phyloP scores from a whole-genome alignment of 2,329 filamentous ascomycete species.

The Dothideomycetes sp. region DNA sequence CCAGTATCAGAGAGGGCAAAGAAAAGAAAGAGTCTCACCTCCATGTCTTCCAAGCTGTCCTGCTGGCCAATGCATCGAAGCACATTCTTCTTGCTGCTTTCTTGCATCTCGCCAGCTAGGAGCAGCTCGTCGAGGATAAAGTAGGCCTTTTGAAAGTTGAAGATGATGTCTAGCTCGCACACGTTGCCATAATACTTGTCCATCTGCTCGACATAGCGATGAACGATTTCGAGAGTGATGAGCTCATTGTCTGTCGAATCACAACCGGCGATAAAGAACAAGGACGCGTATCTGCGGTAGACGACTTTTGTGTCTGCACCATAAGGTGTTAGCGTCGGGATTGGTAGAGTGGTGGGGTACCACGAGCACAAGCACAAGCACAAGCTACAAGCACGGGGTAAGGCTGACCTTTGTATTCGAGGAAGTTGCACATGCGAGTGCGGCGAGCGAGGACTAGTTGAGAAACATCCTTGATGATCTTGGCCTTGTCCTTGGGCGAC shows the following conservation, averaged over 20 bases:
- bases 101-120: slow-evolving; percentile 91
- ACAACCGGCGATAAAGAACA: slow-evolving; percentile 98
- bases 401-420: slow-evolving; percentile 86
- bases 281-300: slow-evolving; percentile 94
- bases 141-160: slow-evolving; percentile 99
- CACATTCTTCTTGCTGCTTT: slow-evolving; percentile 99
- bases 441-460: slow-evolving; percentile 91
- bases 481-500: slow-evolving; percentile 96
- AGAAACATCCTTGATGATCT: slow-evolving; percentile 99
- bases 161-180: slow-evolving; percentile 98
- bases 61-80: slow-evolving; percentile 92
- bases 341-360: slow-evolving; percentile 9
- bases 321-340: slow-evolving; percentile 10
- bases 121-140: slow-evolving; percentile 97
- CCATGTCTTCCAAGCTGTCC: slow-evolving; percentile 96
- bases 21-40: slow-evolving; percentile 53
- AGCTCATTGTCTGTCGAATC: slow-evolving; percentile 96
- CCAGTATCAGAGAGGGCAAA: no score
- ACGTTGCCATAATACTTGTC: slow-evolving; percentile 99
- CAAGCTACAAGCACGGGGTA: no score
- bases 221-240: slow-evolving; percentile 96
- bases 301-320: slow-evolving; percentile 87
- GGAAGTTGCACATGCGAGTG: slow-evolving; percentile 99
- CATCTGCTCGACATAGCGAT: slow-evolving; percentile 99
- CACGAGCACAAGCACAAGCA: slow-evolving; percentile 10